Base-by-base conservation (phyloP, 768 basidiomycete genomes). In the Xerocomellus dryophilus region DNA sequence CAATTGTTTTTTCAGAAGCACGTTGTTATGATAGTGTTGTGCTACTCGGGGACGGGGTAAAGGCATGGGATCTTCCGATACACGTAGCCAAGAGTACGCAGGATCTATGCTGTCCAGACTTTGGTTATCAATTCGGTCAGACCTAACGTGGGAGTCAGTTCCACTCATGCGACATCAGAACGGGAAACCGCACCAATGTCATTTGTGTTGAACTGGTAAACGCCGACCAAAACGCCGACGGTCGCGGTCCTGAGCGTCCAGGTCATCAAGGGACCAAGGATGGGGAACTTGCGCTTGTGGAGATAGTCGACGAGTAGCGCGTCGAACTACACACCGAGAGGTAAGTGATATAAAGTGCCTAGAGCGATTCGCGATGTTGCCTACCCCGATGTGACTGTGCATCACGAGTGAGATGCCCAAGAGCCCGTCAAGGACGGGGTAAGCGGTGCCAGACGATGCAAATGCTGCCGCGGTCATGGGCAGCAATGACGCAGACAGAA, bases 201-300 rank as follows among this genome's bases (percentile, higher is more conserved):
- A 67, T 96, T 93, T 40, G 97, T 98, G 76, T 98, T 98, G 78
- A 98, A 98, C 71, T 97, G 89, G 76, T 97, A 99, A 7, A 98
- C 81, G 15, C 97, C 96, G 42, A 93, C 84, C 47, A 94, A 78
- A 5, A 89, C 84, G 20, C 85, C 92, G 36, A 86, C 82, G 27
- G 97, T 98, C 6, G 84, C 75, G 7, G 81, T 71, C 43, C 93
- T 81, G 51, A 98, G 77, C 8, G 76, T 69, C 96, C 96, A 98
- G n/a, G 76, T 83, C 12, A 71, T 63, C 43, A 85, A 50, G 1
- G 76, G 82, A 11, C 91, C 94, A 54, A 93, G 47, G 41, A 84
- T 60, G n/a, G 93, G 92, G 79, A 89, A 97, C 73, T 99, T 98
- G 72, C 96, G 90, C 23, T 81, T 75, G 74, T 98, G 94, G 43